Evolutionary conservation across 1,284 basidiomycete species (phyloP), one percentile per base, ranked within the genome.

Genomic region (Grifola frondosa): DNA sequence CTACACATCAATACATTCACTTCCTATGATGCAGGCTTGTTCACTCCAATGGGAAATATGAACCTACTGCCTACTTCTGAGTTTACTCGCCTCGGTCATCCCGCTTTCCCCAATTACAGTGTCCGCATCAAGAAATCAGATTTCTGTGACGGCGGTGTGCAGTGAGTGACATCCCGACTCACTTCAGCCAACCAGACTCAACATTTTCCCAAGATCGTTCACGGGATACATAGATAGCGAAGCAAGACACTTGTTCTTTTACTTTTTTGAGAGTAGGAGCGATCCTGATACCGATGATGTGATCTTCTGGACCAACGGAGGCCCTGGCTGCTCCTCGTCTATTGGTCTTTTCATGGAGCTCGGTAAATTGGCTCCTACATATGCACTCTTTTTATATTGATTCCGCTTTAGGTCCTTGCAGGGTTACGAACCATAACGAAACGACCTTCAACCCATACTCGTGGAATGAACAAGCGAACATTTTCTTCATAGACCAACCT

Each of bases 181-280:
- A 17, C 19, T 34, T n/a, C 17, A 19, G 13, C 34, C 6, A 22
- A 10, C 24, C 15, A n/a, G 11, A 24, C 5, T 15, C 30, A 25
- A 19, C 10, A 24, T 20, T 25, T 12, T 22, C 12, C 19, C n/a
- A 22, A 16, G 8, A 37, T 42, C 44, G 16, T 52, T 46, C 50
- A 71, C 73, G 1, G 78, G 78, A 19, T 83, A 83, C 58, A 81
- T 86, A 38, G 84, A 86, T 42, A 75, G 78, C 32, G 73, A 79
- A 50, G 81, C 83, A 9, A 74, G 81, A 32, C 83, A 85, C 50
- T 62, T 91, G 22, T 92, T 91, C 69, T 92, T 89, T 71, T 78
- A 76, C 68, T 80, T 79, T 59, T 92, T 93, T 64, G 88, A 92
- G 64, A 86, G 81, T 40, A 70, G 89, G 45, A 70, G 73, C 30